A percentile compares a stretch with the other conserved stretches of the same genome.
phyloP scores from a whole-genome alignment of 2,329 filamentous ascomycete genomes.

The Arachnopeziza araneosa region DNA sequence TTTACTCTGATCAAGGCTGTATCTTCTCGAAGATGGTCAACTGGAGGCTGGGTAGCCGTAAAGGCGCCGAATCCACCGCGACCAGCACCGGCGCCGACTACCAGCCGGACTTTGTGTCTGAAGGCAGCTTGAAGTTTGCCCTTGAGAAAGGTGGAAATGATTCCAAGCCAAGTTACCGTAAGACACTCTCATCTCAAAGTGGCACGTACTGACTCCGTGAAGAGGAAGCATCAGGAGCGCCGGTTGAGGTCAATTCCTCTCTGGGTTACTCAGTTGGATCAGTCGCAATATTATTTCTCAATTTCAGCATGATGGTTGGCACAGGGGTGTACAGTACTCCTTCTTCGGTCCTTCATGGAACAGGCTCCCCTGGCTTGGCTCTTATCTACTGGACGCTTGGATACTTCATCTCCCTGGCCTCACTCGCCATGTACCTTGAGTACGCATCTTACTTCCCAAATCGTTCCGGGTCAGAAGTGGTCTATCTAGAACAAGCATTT shows the following conservation, averaged over 20 bases:
- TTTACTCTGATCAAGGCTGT: neutral
- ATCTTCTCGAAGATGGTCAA: neutral
- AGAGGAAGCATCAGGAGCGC: constrained; percentile 54
- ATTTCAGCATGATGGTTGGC: constrained; percentile 57
- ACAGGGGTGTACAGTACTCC: constrained; percentile 61
- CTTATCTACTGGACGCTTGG: constrained; percentile 62
- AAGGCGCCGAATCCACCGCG: neutral
- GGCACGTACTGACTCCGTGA: neutral
- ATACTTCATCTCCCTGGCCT: constrained; percentile 44
- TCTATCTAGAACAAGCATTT: constrained; percentile 63
- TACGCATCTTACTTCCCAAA: constrained; percentile 60
- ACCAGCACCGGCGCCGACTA: neutral
- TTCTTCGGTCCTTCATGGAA: constrained; percentile 48
- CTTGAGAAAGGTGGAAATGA: constrained; percentile 41
- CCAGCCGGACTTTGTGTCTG: neutral
- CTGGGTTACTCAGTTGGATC: constrained; percentile 53
- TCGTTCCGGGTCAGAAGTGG: constrained; percentile 59
- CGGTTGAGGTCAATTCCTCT: constrained; percentile 52
- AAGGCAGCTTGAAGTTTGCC: constrained; percentile 16
- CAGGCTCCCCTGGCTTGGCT: constrained; percentile 55
- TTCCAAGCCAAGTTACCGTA: constrained; percentile 32
- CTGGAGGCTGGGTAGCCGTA: neutral
- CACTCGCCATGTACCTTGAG: constrained; percentile 52
- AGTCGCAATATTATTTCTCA: constrained; percentile 52
- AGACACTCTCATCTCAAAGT: neutral